Conservation (phyloP, 2,329 filamentous ascomycete species). For the Esteya vermicola region DNA sequence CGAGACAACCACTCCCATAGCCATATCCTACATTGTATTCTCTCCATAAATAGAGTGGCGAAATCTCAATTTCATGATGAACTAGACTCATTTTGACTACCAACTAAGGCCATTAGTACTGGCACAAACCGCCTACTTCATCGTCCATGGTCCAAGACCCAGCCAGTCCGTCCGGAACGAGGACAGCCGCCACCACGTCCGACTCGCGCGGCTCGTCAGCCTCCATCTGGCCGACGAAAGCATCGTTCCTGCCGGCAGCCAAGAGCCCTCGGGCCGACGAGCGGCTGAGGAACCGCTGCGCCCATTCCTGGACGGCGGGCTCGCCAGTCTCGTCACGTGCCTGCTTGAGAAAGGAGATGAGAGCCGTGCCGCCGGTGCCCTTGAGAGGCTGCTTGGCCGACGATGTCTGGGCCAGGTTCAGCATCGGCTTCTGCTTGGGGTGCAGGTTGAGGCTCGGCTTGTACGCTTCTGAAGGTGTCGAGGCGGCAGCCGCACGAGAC, state of each 20-base stretch:
- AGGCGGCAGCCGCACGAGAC: conserved; percentile 58
- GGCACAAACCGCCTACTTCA: conserved; percentile 50
- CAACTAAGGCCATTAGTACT: conserved; percentile 22
- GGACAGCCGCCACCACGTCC: conserved; percentile 17
- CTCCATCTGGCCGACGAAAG: conserved; percentile 43
- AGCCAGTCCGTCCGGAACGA: conserved; percentile 44
- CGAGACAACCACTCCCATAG: no score
- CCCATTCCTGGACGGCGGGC: conserved; percentile 61
- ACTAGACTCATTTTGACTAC: no score
- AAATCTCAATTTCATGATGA: no score
- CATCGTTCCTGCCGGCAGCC: conserved; percentile 37
- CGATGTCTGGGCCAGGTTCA: conserved; percentile 14
- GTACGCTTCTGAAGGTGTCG: no score
- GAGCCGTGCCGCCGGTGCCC: conserved; percentile 82
- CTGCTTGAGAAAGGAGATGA: conserved; percentile 95
- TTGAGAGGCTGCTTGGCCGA: conserved; percentile 46
- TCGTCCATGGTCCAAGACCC: conserved; percentile 86
- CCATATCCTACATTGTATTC: no score
- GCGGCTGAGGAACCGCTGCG: conserved; percentile 40
- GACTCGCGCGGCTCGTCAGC: conserved; percentile 20
- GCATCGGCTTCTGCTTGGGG: neutral
- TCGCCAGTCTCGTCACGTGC: conserved; percentile 92
- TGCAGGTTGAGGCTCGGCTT: conserved; percentile 28
- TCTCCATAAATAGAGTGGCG: no score
- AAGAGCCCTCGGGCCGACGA: no score